These are phyloP conservation scores for Candida suzukii DNA, from an alignment of 805 yeast genomes.

Conservation along the genomic window DNA sequence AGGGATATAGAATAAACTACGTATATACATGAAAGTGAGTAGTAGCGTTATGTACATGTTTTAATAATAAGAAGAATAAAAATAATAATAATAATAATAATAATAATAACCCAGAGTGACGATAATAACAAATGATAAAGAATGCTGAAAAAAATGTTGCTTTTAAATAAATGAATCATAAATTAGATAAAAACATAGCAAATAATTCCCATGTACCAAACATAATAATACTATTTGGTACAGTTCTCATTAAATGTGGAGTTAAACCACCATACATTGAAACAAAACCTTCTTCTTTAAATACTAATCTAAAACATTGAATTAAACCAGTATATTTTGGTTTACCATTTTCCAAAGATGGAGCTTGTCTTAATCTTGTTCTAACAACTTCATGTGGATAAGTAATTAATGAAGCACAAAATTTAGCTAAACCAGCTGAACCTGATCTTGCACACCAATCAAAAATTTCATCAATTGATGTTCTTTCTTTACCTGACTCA, in stretches of 20 bases:
- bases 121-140: no score
- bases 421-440: conserved; percentile 95
- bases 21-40: no score
- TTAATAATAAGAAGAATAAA: no score
- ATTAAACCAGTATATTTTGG: conserved; percentile 85
- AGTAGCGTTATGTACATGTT: no score
- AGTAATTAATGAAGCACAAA: conserved; percentile 84
- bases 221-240: conserved; percentile 97
- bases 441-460: conserved; percentile 97
- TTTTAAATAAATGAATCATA: conserved; percentile 7
- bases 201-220: conserved; percentile 98
- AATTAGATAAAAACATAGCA: conserved; percentile 43
- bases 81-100: no score
- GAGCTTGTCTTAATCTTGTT: conserved; percentile 93
- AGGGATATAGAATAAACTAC: no score
- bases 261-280: conserved; percentile 98
- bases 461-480: conserved; percentile 53
- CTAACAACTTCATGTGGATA: conserved; percentile 97
- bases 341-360: conserved; percentile 60
- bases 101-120: no score
- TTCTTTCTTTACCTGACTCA: conserved; percentile 29
- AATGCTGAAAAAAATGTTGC: no score
- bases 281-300: conserved; percentile 86
- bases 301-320: conserved; percentile 79
- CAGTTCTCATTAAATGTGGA: conserved; percentile 93